These are phyloP conservation scores for Amniculicola lignicola DNA, from an alignment of 495 filamentous ascomycete species.

Conservation along the genomic window DNA sequence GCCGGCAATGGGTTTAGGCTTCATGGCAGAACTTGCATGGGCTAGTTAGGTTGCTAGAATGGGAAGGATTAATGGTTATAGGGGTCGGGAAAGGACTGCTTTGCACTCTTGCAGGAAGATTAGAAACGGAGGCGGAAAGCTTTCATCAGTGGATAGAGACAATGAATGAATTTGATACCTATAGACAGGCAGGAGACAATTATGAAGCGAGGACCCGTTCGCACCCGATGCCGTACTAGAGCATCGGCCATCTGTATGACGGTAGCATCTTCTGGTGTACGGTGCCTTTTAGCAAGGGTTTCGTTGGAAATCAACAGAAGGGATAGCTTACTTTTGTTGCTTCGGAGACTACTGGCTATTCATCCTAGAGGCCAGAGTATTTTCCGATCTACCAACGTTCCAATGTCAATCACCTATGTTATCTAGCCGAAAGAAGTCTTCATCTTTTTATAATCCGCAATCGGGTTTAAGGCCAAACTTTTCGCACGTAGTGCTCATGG, in stretches of 20 bases:
- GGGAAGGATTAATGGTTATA: no score
- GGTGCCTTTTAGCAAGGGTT: not conserved
- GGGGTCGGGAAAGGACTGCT: no score
- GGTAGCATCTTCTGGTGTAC: not conserved
- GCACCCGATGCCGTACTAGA: not conserved
- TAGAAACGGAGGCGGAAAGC: no score
- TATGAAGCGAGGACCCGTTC: not conserved
- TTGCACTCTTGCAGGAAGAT: no score
- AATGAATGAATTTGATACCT: not conserved
- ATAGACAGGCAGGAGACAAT: not conserved
- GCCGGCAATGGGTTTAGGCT: no score
- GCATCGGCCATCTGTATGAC: not conserved
- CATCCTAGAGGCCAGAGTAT: not conserved
- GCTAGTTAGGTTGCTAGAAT: no score
- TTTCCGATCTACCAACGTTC: not conserved
- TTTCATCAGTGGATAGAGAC: not conserved
- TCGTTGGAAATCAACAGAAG: not conserved
- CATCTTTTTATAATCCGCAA: not conserved
- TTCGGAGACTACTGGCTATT: not conserved
- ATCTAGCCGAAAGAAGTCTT: not conserved
- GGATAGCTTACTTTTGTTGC: not conserved
- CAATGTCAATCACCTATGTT: not conserved
- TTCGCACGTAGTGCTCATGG: no score
- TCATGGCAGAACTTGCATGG: no score
- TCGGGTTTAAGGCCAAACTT: not conserved